Conservation (phyloP, 164 flowering plant species). For the Paratinospora sagittata region DNA sequence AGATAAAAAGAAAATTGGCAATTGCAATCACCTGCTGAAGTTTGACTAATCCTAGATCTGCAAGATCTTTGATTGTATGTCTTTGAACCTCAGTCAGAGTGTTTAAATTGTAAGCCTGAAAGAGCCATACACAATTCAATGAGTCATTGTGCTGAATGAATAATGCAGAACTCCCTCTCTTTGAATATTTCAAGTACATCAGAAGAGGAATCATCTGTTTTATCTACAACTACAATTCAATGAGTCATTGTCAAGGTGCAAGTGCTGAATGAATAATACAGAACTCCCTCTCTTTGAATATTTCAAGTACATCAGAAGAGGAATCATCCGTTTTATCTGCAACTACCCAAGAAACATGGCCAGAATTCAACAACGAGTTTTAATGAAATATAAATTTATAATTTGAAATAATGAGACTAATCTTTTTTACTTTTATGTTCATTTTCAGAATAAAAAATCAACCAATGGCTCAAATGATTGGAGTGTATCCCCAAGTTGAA, state of each 20-base stretch:
- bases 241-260: too few species aligned
- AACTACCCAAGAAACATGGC: not conserved
- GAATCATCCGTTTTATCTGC: not conserved
- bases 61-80: constrained; percentile 65
- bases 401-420: not conserved
- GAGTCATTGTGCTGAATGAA: not conserved
- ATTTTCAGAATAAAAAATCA: not conserved
- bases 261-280: too few species aligned
- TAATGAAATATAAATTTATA: not conserved
- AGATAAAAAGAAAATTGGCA: not conserved
- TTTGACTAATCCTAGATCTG: constrained; percentile 80
- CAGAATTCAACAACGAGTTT: not conserved
- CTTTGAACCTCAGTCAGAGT: constrained; percentile 67
- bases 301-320: not conserved
- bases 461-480: not conserved
- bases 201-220: too few species aligned
- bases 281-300: too few species aligned
- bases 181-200: too few species aligned
- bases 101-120: constrained; percentile 71
- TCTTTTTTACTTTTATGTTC: not conserved
- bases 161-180: too few species aligned
- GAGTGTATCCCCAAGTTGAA: too few species aligned
- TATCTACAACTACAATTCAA: too few species aligned
- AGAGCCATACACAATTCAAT: too few species aligned
- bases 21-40: constrained; percentile 69